phyloP scores from a whole-genome alignment of 2,329 filamentous ascomycete species.

The Albophoma yamanashiensis region DNA sequence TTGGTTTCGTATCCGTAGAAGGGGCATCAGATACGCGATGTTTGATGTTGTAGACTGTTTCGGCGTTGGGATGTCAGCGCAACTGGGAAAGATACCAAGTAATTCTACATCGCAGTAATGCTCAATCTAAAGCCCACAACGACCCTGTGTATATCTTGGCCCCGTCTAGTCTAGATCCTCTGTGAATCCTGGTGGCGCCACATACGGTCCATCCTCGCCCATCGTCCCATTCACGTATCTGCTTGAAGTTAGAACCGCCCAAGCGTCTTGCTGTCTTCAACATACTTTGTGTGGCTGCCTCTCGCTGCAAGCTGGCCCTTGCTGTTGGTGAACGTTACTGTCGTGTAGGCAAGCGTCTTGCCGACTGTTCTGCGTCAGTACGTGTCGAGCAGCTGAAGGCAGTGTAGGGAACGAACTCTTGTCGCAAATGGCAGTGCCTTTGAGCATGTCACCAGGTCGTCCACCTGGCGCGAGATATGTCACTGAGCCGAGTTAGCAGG shows the following conservation, averaged over 20 bases:
- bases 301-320: slow-evolving; percentile 50
- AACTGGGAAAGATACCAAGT: background rate
- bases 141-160: background rate
- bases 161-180: slow-evolving; percentile 21
- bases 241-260: slow-evolving; percentile 1
- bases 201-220: slow-evolving; percentile 23
- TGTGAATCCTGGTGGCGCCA: slow-evolving; percentile 22
- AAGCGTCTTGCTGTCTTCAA: background rate
- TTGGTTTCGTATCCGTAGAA: background rate
- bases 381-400: background rate
- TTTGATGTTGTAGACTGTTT: background rate
- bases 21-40: background rate
- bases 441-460: slow-evolving; percentile 43
- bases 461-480: slow-evolving; percentile 52
- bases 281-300: slow-evolving; percentile 57
- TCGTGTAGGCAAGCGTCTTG: slow-evolving; percentile 53
- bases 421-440: slow-evolving; percentile 47
- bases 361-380: slow-evolving; percentile 35
- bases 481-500: slow-evolving; percentile 28
- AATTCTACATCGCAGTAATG: background rate
- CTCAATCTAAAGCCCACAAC: background rate
- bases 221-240: slow-evolving; percentile 33
- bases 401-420: slow-evolving; percentile 37
- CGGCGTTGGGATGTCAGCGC: background rate
- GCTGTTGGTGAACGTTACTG: slow-evolving; percentile 45